A percentile compares a stretch with the other conserved stretches of the same genome.
Conservation (phyloP, 345 rosid species). For the Populus simonii region DNA sequence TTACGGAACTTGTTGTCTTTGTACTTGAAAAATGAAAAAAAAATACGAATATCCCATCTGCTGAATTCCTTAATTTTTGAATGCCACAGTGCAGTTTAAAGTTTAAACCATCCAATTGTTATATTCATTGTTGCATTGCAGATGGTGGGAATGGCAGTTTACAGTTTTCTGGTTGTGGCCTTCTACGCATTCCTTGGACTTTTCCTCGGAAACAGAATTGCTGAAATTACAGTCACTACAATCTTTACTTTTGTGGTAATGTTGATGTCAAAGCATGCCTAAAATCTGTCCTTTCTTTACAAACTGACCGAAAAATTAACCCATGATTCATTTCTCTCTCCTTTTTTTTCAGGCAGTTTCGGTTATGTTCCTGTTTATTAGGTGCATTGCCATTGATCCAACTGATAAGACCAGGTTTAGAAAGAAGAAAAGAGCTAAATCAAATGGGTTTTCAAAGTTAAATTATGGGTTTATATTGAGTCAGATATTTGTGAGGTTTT, state of each 20-base stretch:
- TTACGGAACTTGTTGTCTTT: neutral
- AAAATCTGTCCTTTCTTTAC: neutral
- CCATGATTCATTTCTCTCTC: neutral
- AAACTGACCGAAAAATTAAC: neutral
- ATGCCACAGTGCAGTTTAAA: neutral
- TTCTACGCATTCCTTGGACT: constrained; percentile 83
- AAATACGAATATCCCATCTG: neutral
- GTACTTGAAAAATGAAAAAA: neutral
- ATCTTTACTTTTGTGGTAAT: constrained; percentile 71
- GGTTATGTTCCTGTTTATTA: constrained; percentile 67
- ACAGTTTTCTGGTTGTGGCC: constrained; percentile 55
- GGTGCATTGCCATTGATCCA: constrained; percentile 89
- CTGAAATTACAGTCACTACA: constrained; percentile 59
- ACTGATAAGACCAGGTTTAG: constrained; percentile 75
- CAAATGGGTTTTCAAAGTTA: constrained; percentile 52
- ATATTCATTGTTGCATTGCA: constrained; percentile 27
- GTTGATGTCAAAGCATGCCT: neutral
- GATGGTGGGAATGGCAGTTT: constrained; percentile 81
- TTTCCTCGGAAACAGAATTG: constrained; percentile 70
- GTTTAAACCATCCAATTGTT: neutral
- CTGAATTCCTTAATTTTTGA: neutral
- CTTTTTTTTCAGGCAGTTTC: constrained; percentile 56
- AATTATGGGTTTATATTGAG: constrained; percentile 69
- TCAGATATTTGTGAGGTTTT: constrained; percentile 69
- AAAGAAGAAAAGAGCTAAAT: constrained; percentile 54